Evolutionary conservation across 768 basidiomycete species (phyloP).

Genomic region (Suillus tomentosus): DNA sequence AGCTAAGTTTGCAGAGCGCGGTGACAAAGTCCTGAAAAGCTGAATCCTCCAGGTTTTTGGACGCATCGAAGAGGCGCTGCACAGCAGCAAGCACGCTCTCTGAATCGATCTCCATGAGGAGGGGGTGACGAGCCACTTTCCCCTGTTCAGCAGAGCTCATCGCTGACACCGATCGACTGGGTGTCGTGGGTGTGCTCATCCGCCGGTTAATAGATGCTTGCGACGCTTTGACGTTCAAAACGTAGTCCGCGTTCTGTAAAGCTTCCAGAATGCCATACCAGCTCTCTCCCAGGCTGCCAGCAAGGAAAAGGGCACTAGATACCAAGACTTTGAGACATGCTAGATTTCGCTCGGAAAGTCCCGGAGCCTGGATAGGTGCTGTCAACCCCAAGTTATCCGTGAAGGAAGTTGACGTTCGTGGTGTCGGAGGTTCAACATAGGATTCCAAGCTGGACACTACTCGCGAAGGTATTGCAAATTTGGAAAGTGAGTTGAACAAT

Average conservation of each 20-base stretch:
- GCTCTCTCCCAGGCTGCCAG: constrained; percentile 82
- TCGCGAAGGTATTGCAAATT: constrained; percentile 87
- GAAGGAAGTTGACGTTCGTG: constrained; percentile 57
- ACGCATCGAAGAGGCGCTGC: constrained; percentile 83
- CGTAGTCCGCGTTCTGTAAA: constrained; percentile 93
- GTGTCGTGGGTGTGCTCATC: constrained; percentile 34
- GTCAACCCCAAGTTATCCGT: constrained; percentile 72
- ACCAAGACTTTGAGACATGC: constrained; percentile 87
- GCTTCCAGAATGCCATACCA: constrained; percentile 93
- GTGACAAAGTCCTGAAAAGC: constrained; percentile 78
- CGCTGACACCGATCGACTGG: constrained; percentile 43
- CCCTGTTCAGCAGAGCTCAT: constrained; percentile 21
- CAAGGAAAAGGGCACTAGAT: constrained; percentile 74
- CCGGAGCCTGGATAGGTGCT: constrained; percentile 56
- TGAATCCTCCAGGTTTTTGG: constrained; percentile 78
- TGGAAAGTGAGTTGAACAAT: constrained; percentile 87
- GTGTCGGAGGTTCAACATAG: constrained; percentile 53
- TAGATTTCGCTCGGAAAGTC: constrained; percentile 86
- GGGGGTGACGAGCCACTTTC: constrained; percentile 48
- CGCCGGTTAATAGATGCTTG: constrained; percentile 33
- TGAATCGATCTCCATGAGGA: constrained; percentile 72
- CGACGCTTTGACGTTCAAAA: constrained; percentile 66
- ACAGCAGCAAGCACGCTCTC: constrained; percentile 76
- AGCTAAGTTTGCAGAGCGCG: constrained; percentile 83
- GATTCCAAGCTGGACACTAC: constrained; percentile 85